phyloP scores from a whole-genome alignment of 106 monocot genomes.

The Agapanthus africanus region DNA sequence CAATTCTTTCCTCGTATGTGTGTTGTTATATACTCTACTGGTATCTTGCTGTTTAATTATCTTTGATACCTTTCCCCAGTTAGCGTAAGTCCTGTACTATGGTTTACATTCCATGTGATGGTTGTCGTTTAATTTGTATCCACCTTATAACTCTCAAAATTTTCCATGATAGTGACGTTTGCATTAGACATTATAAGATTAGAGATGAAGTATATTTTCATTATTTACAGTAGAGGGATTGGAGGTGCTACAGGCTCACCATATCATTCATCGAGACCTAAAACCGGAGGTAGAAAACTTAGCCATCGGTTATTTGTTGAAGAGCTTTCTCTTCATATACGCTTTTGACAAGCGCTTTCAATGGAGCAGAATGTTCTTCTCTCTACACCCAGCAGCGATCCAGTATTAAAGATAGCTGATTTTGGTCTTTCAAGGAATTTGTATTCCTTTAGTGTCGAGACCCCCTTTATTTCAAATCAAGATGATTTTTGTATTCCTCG shows the following conservation, averaged over 20 bases:
- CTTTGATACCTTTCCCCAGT: too few relatives aligned
- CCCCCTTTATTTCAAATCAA: background rate
- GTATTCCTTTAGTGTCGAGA: background rate
- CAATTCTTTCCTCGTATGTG: too few relatives aligned
- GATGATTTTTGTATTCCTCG: background rate
- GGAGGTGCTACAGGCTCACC: constrained; percentile 30
- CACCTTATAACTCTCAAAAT: too few relatives aligned
- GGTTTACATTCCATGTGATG: too few relatives aligned
- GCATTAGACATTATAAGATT: too few relatives aligned
- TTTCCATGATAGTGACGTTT: too few relatives aligned
- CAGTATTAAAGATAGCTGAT: constrained; percentile 59
- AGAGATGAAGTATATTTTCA: background rate
- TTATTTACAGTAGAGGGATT: constrained; percentile 45
- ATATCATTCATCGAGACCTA: constrained; percentile 53
- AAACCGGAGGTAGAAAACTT: constrained; percentile 43
- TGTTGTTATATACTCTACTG: too few relatives aligned
- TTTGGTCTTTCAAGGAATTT: constrained; percentile 59
- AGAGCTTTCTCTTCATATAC: background rate
- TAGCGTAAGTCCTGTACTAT: too few relatives aligned
- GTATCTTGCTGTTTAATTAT: too few relatives aligned
- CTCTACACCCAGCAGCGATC: constrained; percentile 23
- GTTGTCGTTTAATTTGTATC: too few relatives aligned
- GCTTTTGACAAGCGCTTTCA: too few relatives aligned
- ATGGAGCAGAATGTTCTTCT: constrained; percentile 46
- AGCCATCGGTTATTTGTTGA: background rate